phyloP scores from a whole-genome alignment of 257 asterid genomes.

The Vinca minor region DNA sequence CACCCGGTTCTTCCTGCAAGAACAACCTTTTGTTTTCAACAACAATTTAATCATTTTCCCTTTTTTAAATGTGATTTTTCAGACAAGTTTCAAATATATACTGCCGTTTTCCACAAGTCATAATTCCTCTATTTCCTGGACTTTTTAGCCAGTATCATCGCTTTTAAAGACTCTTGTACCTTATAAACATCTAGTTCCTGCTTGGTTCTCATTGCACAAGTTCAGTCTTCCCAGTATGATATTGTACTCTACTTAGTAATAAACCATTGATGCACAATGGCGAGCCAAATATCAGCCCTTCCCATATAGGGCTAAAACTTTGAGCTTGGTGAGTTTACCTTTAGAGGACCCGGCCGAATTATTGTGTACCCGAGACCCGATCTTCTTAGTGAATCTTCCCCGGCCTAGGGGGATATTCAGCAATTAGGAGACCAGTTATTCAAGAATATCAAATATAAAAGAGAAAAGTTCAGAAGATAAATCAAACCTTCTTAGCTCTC shows the following conservation, averaged over 20 bases:
- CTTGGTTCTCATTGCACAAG: background rate
- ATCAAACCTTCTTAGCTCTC: conserved; percentile 75
- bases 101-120: background rate
- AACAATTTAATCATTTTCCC: background rate
- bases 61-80: background rate
- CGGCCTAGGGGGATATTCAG: conserved; percentile 45
- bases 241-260: background rate
- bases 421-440: conserved; percentile 6
- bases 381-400: conserved; percentile 83
- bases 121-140: background rate
- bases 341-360: conserved; percentile 85
- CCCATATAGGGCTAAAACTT: background rate
- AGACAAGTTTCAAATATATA: background rate
- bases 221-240: background rate
- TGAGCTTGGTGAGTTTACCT: conserved; percentile 35
- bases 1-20: conserved; percentile 94
- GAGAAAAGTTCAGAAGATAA: conserved; percentile 8
- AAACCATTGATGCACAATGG: background rate
- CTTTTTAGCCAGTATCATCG: background rate
- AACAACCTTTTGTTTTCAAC: background rate
- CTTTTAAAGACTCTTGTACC: background rate
- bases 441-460: conserved; percentile 3
- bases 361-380: conserved; percentile 98
- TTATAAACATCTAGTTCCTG: background rate
- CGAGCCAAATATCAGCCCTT: background rate